These are phyloP conservation scores for Dothistroma pini DNA, from an alignment of 2,329 filamentous ascomycete genomes.

Conservation along the genomic window DNA sequence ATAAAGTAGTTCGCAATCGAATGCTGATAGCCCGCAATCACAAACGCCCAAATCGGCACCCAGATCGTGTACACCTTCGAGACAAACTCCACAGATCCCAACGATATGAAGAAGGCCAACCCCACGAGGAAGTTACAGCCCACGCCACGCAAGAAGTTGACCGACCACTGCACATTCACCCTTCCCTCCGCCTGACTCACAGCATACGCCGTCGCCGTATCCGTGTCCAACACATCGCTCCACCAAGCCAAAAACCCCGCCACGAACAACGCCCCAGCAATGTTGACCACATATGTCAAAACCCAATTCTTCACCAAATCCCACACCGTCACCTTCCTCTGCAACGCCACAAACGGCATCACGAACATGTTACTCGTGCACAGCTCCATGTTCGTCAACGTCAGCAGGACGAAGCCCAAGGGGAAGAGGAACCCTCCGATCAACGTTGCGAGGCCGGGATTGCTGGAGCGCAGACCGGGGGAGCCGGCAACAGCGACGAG, in stretches of 20 bases:
- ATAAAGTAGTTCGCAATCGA: conserved; percentile 41
- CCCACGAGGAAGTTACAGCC: conserved; percentile 29
- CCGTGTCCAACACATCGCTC: conserved; percentile 4
- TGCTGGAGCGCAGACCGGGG: too few relatives aligned
- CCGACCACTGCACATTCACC: conserved; percentile 5
- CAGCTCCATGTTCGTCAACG: too few relatives aligned
- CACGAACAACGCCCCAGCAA: conserved; percentile 5
- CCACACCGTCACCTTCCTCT: too few relatives aligned
- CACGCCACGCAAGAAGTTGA: conserved; percentile 26
- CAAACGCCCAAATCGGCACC: conserved; percentile 27
- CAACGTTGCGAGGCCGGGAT: too few relatives aligned
- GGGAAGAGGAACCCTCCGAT: too few relatives aligned
- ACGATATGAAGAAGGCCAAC: conserved; percentile 24
- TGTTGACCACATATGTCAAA: background rate
- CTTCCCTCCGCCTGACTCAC: background rate
- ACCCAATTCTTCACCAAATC: too few relatives aligned
- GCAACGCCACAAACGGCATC: too few relatives aligned
- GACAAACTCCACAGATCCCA: conserved; percentile 20
- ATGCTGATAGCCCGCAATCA: conserved; percentile 40
- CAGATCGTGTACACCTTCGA: conserved; percentile 29
- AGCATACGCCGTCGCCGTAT: background rate
- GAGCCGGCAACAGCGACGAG: too few relatives aligned
- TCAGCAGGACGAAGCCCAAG: too few relatives aligned
- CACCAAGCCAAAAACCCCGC: background rate
- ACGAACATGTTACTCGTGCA: too few relatives aligned